A percentile compares a stretch with the other conserved stretches of the same genome.
phyloP scores from a whole-genome alignment of 495 filamentous ascomycete species.

The Penicillium chermesinum region DNA sequence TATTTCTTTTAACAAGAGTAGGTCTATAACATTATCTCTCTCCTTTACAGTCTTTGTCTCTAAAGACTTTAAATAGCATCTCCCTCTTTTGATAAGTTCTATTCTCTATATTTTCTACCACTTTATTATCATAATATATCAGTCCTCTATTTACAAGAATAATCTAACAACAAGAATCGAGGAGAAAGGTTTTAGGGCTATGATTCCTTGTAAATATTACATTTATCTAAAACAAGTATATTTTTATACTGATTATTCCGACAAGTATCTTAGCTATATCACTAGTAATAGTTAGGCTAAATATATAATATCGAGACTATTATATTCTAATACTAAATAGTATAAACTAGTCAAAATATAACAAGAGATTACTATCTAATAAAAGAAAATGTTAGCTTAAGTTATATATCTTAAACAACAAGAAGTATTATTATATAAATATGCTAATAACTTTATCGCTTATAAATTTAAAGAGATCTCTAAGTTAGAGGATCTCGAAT shows the following conservation, averaged over 20 bases:
- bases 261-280: not conserved
- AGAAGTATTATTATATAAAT: not conserved
- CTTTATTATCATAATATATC: too few species aligned
- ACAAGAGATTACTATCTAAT: too few species aligned
- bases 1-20: too few species aligned
- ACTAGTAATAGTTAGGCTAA: not conserved
- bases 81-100: not conserved
- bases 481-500: not conserved
- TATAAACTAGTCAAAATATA: not conserved
- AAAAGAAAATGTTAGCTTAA: too few species aligned
- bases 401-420: not conserved
- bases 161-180: too few species aligned
- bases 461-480: too few species aligned
- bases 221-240: not conserved
- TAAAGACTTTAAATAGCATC: not conserved
- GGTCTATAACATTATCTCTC: too few species aligned
- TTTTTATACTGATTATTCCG: not conserved
- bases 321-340: not conserved
- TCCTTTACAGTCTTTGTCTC: too few species aligned
- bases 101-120: not conserved
- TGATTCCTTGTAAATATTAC: not conserved
- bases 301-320: not conserved
- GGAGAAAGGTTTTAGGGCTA: not conserved
- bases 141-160: too few species aligned
- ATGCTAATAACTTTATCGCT: not conserved